Evolutionary conservation across 805 yeast species (phyloP).

Genomic region (Priceomyces fermenticarens): DNA sequence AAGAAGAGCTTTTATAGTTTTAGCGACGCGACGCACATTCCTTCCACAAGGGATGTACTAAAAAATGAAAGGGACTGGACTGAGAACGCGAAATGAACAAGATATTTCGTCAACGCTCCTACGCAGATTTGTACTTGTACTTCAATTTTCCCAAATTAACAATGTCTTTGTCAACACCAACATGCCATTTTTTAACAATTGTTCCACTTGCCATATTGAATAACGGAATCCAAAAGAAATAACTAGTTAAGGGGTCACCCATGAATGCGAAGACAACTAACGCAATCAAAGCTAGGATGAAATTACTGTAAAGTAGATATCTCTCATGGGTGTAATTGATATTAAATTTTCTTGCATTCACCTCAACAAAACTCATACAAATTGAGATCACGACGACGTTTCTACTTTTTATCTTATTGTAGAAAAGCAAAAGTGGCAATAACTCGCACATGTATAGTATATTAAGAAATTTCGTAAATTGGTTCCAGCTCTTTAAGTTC

Average conservation of each 20-base stretch:
- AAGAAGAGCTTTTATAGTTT: too few species aligned
- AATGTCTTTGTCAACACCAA: constrained; percentile 7
- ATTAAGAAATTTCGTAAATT: not conserved
- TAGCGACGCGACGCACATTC: too few species aligned
- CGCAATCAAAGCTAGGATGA: constrained; percentile 1
- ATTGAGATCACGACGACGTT: constrained; percentile 4
- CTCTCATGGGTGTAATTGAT: not conserved
- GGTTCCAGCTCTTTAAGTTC: constrained; percentile 4
- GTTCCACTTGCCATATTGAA: constrained; percentile 9
- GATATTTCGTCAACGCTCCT: not conserved
- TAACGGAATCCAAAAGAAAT: constrained; percentile 7
- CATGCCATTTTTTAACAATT: constrained; percentile 9
- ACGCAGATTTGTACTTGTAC: constrained; percentile 17
- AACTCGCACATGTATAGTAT: constrained; percentile 1
- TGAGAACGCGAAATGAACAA: too few species aligned
- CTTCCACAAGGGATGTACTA: too few species aligned
- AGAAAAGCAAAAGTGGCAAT: not conserved
- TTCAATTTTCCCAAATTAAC: constrained; percentile 10
- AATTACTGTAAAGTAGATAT: constrained; percentile 1
- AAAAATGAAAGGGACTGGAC: not conserved
- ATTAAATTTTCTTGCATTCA: not conserved
- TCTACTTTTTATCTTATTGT: not conserved
- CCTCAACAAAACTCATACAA: constrained; percentile 3
- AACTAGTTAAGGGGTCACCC: not conserved
- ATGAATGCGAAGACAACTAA: not conserved